Conservation (phyloP, 2,329 filamentous ascomycete species). For the Corniculantispora saksenae region DNA sequence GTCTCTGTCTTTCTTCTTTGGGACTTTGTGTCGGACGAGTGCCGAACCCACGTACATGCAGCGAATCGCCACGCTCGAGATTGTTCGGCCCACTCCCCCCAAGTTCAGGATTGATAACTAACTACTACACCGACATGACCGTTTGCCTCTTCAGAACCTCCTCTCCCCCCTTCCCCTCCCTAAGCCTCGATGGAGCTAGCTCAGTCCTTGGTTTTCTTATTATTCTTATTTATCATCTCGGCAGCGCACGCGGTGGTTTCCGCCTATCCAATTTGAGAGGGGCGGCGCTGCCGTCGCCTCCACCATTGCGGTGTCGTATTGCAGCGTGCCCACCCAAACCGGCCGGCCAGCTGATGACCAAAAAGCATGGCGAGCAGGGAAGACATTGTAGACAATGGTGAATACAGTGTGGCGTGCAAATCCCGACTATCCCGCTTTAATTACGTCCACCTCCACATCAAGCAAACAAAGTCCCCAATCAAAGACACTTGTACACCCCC, state of each 20-base stretch:
- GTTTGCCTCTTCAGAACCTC: too few species aligned
- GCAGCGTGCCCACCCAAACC: not conserved
- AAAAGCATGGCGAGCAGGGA: not conserved
- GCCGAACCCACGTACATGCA: not conserved
- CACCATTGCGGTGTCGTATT: not conserved
- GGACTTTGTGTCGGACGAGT: not conserved
- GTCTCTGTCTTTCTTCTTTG: not conserved
- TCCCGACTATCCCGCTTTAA: not conserved
- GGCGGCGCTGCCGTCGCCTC: too few species aligned
- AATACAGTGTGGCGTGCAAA: slow-evolving; percentile 1
- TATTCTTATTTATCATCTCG: not conserved
- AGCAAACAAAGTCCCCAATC: not conserved
- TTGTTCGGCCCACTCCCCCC: not conserved
- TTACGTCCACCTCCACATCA: slow-evolving; percentile 6
- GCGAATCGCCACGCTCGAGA: not conserved
- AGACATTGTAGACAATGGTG: not conserved
- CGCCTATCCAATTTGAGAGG: not conserved
- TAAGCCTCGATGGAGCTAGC: too few species aligned
- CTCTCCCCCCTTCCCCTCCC: too few species aligned
- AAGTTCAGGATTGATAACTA: too few species aligned
- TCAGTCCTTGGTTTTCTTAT: too few species aligned
- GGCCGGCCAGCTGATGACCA: not conserved
- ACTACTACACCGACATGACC: not conserved
- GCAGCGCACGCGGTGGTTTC: not conserved
- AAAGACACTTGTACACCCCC: not conserved